These are phyloP conservation scores for Exophiala aquamarina DNA, from an alignment of 2,329 filamentous ascomycete genomes.

Conservation along the genomic window DNA sequence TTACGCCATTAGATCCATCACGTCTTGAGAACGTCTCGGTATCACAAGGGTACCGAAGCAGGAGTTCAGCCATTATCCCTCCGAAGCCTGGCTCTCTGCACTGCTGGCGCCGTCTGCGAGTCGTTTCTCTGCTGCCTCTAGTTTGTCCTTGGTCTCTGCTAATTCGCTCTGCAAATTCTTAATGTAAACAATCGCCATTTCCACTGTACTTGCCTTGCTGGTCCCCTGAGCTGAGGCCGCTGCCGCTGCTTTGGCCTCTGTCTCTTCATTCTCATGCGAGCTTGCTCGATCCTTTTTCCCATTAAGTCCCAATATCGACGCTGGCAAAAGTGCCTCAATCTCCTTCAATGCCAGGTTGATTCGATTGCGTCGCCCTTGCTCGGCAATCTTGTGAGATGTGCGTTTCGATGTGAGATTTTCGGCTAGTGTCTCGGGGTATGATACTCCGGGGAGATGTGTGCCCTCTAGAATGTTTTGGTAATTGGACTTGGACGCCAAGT, in stretches of 20 bases:
- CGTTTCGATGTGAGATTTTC: slow-evolving; percentile 94
- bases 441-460: slow-evolving; percentile 83
- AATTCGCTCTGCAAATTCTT: slow-evolving; percentile 76
- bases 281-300: slow-evolving; percentile 29
- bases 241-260: slow-evolving; percentile 37
- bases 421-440: slow-evolving; percentile 85
- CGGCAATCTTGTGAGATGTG: slow-evolving; percentile 95
- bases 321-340: slow-evolving; percentile 82
- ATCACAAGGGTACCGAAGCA: too few species aligned
- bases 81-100: slow-evolving; percentile 19
- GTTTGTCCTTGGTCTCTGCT: slow-evolving; percentile 61
- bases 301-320: slow-evolving; percentile 45
- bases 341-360: slow-evolving; percentile 93
- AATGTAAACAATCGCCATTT: slow-evolving; percentile 94
- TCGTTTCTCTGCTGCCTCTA: slow-evolving; percentile 66
- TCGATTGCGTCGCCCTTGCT: slow-evolving; percentile 90
- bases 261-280: slow-evolving; percentile 39
- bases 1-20: too few species aligned
- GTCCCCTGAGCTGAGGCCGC: slow-evolving; percentile 57
- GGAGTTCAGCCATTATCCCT: neutral
- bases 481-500: slow-evolving; percentile 92
- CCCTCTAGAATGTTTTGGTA: slow-evolving; percentile 97
- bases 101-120: slow-evolving; percentile 37
- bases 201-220: slow-evolving; percentile 97
- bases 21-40: too few species aligned